Base-by-base conservation (phyloP, 768 basidiomycete species). In the Phanerodontia chrysosporium region DNA sequence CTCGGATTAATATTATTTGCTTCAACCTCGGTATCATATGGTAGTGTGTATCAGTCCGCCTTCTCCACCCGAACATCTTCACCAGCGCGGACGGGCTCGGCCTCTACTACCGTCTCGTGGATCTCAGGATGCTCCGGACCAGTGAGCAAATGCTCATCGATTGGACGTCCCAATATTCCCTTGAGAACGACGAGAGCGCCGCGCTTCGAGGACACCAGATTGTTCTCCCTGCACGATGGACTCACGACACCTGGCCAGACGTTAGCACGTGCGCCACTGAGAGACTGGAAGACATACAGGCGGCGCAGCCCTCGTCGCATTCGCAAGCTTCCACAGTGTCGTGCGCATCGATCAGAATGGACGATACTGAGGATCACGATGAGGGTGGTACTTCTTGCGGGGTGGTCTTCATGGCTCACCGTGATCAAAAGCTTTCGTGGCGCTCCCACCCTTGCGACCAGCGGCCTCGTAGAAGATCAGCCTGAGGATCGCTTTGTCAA, bases 391-490 rank as follows among this genome's bases (percentile, higher is more conserved):
- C 21, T 51, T 32, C 22, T 14, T 30, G n/a, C 12, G 29, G 22
- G 36, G 10, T 49, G 44, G 35, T 30, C 10, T 14, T 16, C 7
- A 25, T 44, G 6, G 44, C 76, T 28, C 65, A 89, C 91, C 81
- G 64, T 90, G 84, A 65, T 95, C 94, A 66, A 94, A 94, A 2
- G 89, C 91, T 66, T 86, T 91, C 2, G 84, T 81, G 29, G 89
- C 82, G 6, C 89, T 76, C 0, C 90, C 88, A 18, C 88, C 87
- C n/a, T 78, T 80, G 64, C 82, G 84, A 1, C 87, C 89, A 9
- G 82, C 74, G 21, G 78, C 70, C 60, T 95, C 93, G 64, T 90
- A 94, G 65, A 95, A 89, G 39, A 95, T 85, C 22, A 96, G 72
- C 62, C 92, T 92, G 59, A 35, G 32, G 18, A 30, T 21, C n/a